These are phyloP conservation scores for Spathaspora boniae DNA, from an alignment of 805 yeast genomes.

Conservation along the genomic window DNA sequence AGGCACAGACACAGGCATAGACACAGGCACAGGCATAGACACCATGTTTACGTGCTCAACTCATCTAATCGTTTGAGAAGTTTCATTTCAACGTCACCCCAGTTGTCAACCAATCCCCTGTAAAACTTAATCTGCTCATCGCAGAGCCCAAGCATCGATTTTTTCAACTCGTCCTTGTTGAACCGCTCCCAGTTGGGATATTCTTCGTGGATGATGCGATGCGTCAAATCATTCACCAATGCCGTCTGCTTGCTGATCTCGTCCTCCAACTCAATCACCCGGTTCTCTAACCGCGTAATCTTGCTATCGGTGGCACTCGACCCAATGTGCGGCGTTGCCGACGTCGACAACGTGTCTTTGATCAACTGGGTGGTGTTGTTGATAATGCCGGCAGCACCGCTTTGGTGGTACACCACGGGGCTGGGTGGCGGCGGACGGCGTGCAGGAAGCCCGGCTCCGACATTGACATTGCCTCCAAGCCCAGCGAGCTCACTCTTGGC, in stretches of 20 bases:
- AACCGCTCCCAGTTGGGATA: conserved; percentile 71
- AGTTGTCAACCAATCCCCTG: conserved; percentile 60
- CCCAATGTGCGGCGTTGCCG: conserved; percentile 41
- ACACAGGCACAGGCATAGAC: not conserved
- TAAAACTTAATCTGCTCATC: conserved; percentile 75
- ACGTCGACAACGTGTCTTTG: conserved; percentile 49
- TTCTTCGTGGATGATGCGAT: conserved; percentile 46
- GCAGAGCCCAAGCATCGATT: conserved; percentile 67
- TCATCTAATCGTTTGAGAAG: conserved; percentile 23
- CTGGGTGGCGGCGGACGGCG: conserved; percentile 20
- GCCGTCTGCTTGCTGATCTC: conserved; percentile 44
- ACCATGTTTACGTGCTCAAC: conserved; percentile 11
- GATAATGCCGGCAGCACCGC: conserved; percentile 36
- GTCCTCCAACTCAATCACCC: conserved; percentile 41
- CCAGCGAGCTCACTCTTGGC: conserved; percentile 59
- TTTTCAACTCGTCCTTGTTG: conserved; percentile 72
- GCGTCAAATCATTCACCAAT: conserved; percentile 45
- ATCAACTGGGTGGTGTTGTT: conserved; percentile 42
- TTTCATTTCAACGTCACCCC: conserved; percentile 56
- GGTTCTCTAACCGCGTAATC: conserved; percentile 38
- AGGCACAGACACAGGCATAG: too few species aligned
- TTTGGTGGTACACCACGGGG: conserved; percentile 9
- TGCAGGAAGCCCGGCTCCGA: conserved; percentile 10
- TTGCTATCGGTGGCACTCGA: conserved; percentile 43
- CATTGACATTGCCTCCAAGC: conserved; percentile 16